Conservation (phyloP, 2,329 filamentous ascomycete genomes). For the Chaetothyriales sp. region DNA sequence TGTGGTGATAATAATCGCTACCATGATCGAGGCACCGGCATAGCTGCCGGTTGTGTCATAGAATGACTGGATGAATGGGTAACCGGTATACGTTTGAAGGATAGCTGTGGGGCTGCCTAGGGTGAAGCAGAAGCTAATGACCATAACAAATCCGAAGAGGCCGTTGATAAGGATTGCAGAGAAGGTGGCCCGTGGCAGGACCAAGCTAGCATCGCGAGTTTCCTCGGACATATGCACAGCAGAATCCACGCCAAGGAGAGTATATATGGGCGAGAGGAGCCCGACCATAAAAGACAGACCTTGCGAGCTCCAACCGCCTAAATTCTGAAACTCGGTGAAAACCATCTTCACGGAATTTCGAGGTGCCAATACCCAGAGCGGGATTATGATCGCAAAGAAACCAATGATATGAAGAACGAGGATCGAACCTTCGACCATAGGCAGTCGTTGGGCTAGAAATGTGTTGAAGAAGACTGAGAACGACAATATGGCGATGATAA, state of each 20-base stretch:
- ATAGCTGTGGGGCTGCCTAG: conserved; percentile 29
- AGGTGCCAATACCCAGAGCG: conserved; percentile 29
- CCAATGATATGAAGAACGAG: conserved; percentile 26
- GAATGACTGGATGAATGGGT: conserved; percentile 32
- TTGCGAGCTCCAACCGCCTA: conserved; percentile 25
- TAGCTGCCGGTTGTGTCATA: conserved; percentile 21
- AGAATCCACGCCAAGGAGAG: conserved; percentile 25
- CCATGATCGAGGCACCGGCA: conserved; percentile 21
- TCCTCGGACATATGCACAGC: conserved; percentile 30
- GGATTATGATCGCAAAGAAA: conserved; percentile 29
- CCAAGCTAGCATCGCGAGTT: conserved; percentile 18
- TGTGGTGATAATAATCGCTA: conserved; percentile 21
- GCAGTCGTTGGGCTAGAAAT: conserved; percentile 13
- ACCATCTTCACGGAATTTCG: conserved; percentile 25
- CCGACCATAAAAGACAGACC: conserved; percentile 19
- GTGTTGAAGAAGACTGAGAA: conserved; percentile 18
- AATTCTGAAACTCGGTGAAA: conserved; percentile 28
- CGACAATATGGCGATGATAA: conserved; percentile 17
- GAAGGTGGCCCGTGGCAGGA: conserved; percentile 24
- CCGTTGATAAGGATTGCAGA: conserved; percentile 30
- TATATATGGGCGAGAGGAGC: conserved; percentile 15
- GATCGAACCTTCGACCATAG: conserved; percentile 12
- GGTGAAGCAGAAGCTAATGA: conserved; percentile 32
- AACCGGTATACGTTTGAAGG: conserved; percentile 29
- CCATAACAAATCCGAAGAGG: conserved; percentile 32